Percentiles rank a stretch among this genome's conserved stretches.
phyloP scores from a whole-genome alignment of 2,329 filamentous ascomycete species.

The Pseudogymnoascus verrucosus region DNA sequence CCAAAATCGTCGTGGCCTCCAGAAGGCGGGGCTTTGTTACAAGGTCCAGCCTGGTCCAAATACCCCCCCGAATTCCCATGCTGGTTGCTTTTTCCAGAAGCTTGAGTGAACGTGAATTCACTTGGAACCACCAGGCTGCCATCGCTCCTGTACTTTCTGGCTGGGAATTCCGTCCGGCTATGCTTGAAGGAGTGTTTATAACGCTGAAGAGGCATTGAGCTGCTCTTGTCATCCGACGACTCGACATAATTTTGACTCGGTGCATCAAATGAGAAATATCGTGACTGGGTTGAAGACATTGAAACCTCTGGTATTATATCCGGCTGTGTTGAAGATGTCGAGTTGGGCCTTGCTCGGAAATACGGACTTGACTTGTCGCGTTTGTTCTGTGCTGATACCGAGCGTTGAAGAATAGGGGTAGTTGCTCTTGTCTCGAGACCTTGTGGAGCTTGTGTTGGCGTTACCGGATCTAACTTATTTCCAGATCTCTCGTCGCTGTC shows the following conservation, averaged over 20 bases:
- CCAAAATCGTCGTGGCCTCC: background rate
- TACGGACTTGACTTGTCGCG: conserved; percentile 2
- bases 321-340: background rate
- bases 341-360: background rate
- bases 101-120: background rate
- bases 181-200: background rate
- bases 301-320: background rate
- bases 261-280: background rate
- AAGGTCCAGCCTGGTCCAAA: background rate
- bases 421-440: background rate
- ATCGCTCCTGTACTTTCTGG: background rate
- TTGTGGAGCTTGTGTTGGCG: background rate
- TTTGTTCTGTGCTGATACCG: conserved; percentile 1
- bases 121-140: background rate
- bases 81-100: background rate
- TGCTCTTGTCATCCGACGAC: background rate
- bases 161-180: background rate
- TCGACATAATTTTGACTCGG: background rate
- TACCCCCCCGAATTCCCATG: background rate
- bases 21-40: background rate
- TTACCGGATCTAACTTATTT: background rate
- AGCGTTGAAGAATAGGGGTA: background rate
- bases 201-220: background rate
- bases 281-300: background rate
- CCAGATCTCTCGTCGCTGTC: background rate